Conservation (phyloP, 108 stramenopile species). For the Fragilaria crotonensis region DNA sequence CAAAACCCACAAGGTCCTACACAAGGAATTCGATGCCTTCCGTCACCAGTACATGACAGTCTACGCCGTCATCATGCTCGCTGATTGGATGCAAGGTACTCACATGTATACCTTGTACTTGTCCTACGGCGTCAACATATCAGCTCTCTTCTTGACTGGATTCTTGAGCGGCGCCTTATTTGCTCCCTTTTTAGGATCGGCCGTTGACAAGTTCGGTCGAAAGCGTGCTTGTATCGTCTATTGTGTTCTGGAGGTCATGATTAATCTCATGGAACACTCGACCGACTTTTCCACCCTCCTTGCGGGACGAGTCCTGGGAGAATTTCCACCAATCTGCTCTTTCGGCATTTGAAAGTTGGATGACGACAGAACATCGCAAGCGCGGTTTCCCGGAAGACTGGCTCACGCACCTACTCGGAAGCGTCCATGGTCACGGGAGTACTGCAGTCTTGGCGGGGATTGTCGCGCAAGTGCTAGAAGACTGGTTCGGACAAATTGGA, state of each 20-base stretch:
- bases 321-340: conserved; percentile 88
- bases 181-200: conserved; percentile 92
- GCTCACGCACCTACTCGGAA: conserved; percentile 81
- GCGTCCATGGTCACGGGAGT: conserved; percentile 85
- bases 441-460: conserved; percentile 93
- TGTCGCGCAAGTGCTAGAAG: conserved; percentile 83
- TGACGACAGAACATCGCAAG: conserved; percentile 90
- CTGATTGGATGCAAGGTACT: conserved; percentile 98
- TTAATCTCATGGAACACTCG: conserved; percentile 84
- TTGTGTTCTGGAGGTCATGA: conserved; percentile 89
- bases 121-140: conserved; percentile 91
- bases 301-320: conserved; percentile 86
- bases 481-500: conserved; percentile 87
- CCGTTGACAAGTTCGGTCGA: conserved; percentile 92
- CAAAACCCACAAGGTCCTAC: conserved; percentile 37
- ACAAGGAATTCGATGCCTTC: conserved; percentile 71
- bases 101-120: conserved; percentile 96
- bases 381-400: conserved; percentile 88
- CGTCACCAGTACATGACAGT: conserved; percentile 83
- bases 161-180: conserved; percentile 90
- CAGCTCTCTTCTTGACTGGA: conserved; percentile 94
- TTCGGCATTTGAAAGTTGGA: conserved; percentile 96
- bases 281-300: conserved; percentile 69
- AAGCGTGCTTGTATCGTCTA: conserved; percentile 89
- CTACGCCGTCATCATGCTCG: conserved; percentile 92